phyloP scores from a whole-genome alignment of 805 yeast genomes.

The Candida peoriensis region DNA sequence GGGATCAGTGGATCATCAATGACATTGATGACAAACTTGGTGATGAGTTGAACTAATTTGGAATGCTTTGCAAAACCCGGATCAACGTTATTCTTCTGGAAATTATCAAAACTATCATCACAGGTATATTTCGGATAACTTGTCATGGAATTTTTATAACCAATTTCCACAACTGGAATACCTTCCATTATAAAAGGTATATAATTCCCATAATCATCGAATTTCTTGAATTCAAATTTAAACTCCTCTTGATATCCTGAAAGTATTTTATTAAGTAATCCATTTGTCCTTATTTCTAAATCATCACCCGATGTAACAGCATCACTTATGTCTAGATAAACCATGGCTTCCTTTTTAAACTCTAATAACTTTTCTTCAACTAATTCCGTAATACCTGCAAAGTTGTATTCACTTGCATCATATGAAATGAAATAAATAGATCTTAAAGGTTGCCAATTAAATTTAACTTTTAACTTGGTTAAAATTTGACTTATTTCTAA shows the following conservation, averaged over 20 bases:
- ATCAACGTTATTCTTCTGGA: conserved; percentile 44
- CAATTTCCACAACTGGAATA: conserved; percentile 62
- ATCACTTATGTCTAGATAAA: conserved; percentile 72
- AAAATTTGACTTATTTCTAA: conserved; percentile 68
- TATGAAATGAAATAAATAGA: conserved; percentile 78
- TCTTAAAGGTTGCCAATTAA: conserved; percentile 80
- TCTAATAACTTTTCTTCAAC: conserved; percentile 50
- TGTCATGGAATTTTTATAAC: conserved; percentile 39
- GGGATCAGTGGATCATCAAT: conserved; percentile 78
- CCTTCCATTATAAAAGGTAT: conserved; percentile 63
- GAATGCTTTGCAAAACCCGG: conserved; percentile 50
- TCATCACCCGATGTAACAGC: conserved; percentile 44
- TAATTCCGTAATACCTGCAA: conserved; percentile 83
- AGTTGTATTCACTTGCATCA: conserved; percentile 76
- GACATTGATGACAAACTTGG: conserved; percentile 49
- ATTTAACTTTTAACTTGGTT: conserved; percentile 54
- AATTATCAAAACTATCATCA: conserved; percentile 57
- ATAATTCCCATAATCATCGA: conserved; percentile 53
- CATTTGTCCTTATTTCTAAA: conserved; percentile 58
- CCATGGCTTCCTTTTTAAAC: conserved; percentile 54
- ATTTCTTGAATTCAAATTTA: conserved; percentile 19
- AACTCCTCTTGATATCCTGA: conserved; percentile 34
- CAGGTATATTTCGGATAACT: conserved; percentile 51
- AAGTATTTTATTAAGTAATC: conserved; percentile 48
- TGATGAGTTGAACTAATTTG: conserved; percentile 50